Evolutionary conservation across 2,329 filamentous ascomycete genomes (phyloP), one percentile per base, ranked within the genome.

Genomic region (Nemania sp.): DNA sequence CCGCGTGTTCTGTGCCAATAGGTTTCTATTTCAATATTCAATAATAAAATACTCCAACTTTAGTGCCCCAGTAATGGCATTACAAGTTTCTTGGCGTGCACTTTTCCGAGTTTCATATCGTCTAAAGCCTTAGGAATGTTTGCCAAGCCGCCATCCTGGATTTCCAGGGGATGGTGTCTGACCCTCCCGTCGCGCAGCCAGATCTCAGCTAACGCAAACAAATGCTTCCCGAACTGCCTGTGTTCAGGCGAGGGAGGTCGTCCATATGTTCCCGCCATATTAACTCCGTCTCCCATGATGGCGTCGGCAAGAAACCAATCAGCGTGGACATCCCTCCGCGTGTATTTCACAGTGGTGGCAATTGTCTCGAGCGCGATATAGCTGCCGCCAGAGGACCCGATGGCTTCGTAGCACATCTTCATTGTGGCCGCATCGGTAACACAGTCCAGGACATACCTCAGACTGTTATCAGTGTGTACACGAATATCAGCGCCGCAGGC

Each of bases 231-330:
- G 17, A 42, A 42, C 24, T 42, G 23, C 24, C 40, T 28, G 23
- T 42, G 40, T n/a, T 42, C 40, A 2, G 40, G 40, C 23, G 40
- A 42, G 40, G 40, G 40, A 42, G 40, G 40, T 3, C 40, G 40
- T 19, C 40, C 40, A 9, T 42, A 42, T 12, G 40, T 42, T 20
- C 40, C 40, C 5, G 40, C 19, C 40, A 42, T 26, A 17, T 30
- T 15, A 12, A 42, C 40, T 19, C 40, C 40, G 15, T 42, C 24
- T 11, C 40, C 40, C 40, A 30, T 30, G 19, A 42, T 42, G 15
- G 23, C 23, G 17, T 43, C 40, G 7, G 40, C 40, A n/a, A 43
- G 11, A 20, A 43, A 43, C 26, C 26, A 28, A 11, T 28, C 26
- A 28, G 26, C 26, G 11, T 28, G 11, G 26, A 28, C 26, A 11